Evolutionary conservation across 2,329 filamentous ascomycete species (phyloP), one percentile per base, ranked within the genome.

Genomic region (Coniochaeta pulveracea): DNA sequence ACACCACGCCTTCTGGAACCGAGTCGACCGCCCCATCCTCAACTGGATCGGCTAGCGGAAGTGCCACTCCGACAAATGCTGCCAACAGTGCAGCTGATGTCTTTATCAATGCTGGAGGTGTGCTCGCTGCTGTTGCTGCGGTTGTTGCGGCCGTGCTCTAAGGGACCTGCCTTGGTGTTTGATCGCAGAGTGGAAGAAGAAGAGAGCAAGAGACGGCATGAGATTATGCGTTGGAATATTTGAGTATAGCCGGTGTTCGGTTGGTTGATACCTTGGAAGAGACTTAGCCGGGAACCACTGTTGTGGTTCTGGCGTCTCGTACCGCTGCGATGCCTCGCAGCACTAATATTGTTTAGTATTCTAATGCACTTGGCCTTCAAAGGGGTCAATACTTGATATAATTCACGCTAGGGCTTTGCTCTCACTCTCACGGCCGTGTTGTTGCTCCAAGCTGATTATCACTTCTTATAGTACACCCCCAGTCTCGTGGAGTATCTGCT

Each of bases 81-180:
- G 39, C 38, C 10, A 46, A 44, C 41, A 40, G 40, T 25, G 47
- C 43, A n/a, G 46, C 43, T 6, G 45, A 47, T 28, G 40, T 50
- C 17, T 45, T 35, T n/a, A 27, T 54, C 12, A 45, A 49, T 36
- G 50, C 48, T 2, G 51, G 51, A 29, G 41, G 48, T 22, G 32
- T 55, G 18, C 34, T 56, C 24, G 49, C 47, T 10, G 51, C 45
- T 10, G 46, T 54, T 17, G 52, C 50, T 7, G 53, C 46, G 25
- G 47, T 47, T n/a, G 42, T 50, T 17, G 52, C 45, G 17, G 51
- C 47, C 32, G 35, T 54, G 10, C 40, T 56, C 30, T 57, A 47
- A 43, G 19, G 18, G 11, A n/a, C n/a, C n/a, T n/a, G n/a, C n/a
- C n/a, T n/a, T n/a, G n/a, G n/a, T n/a, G n/a, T n/a, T n/a, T n/a